These are phyloP conservation scores for Aspergillus asperescens DNA, from an alignment of 495 filamentous ascomycete species.

Conservation along the genomic window DNA sequence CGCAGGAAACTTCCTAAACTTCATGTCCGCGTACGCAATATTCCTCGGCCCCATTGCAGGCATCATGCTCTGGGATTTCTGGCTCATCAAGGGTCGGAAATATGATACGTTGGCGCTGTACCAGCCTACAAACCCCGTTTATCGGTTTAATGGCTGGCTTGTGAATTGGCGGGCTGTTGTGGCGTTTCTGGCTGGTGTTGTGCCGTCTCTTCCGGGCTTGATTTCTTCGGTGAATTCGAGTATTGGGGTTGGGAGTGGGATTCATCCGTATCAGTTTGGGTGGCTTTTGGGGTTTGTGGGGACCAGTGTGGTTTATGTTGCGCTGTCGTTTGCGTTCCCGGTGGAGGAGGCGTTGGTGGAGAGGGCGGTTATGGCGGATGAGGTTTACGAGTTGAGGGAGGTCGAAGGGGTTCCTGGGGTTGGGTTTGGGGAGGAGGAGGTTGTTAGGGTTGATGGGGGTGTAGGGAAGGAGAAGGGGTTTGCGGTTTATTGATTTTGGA, in stretches of 20 bases:
- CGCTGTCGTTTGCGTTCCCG: conserved; percentile 35
- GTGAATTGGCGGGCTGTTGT: conserved; percentile 63
- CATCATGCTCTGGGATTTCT: conserved; percentile 64
- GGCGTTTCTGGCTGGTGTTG: conserved; percentile 58
- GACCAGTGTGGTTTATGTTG: conserved; percentile 44
- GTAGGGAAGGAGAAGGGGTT: conserved; percentile 15
- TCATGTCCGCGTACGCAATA: conserved; percentile 60
- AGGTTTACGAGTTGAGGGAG: conserved; percentile 39
- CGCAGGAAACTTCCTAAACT: conserved; percentile 52
- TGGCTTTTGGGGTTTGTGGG: conserved; percentile 52
- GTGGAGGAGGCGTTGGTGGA: conserved; percentile 36
- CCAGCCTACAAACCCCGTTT: conserved; percentile 32
- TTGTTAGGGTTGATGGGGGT: neutral
- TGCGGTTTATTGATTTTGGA: neutral
- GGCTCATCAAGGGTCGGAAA: conserved; percentile 55
- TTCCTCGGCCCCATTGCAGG: conserved; percentile 66
- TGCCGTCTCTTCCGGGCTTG: conserved; percentile 56
- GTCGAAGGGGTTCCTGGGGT: conserved; percentile 24
- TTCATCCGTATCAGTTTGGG: conserved; percentile 50
- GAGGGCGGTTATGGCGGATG: conserved; percentile 41
- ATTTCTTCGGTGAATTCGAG: conserved; percentile 44
- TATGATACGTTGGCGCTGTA: conserved; percentile 55
- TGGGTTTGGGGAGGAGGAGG: conserved; percentile 5
- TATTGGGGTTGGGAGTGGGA: conserved; percentile 43
- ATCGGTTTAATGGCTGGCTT: conserved; percentile 53